Conservation (phyloP, 352 stramenopile genomes). For the Globisporangium takayamanum region DNA sequence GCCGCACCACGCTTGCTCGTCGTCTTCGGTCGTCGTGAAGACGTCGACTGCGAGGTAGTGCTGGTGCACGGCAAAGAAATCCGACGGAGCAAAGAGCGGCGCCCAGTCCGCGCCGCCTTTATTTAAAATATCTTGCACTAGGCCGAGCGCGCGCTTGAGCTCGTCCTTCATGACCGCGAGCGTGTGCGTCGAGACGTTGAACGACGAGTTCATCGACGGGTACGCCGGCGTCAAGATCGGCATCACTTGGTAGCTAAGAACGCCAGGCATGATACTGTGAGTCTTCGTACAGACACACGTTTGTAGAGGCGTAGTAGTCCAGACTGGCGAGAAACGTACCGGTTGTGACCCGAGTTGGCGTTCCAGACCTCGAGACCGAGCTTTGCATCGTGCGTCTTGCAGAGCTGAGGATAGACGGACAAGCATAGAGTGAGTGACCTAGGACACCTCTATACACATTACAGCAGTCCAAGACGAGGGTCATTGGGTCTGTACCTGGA, state of each 20-base stretch:
- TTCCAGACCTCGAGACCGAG: slow-evolving; percentile 88
- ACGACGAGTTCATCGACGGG: slow-evolving; percentile 98
- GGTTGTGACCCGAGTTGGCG: slow-evolving; percentile 78
- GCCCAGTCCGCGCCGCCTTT: slow-evolving; percentile 79
- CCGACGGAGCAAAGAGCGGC: slow-evolving; percentile 70
- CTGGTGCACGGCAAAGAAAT: slow-evolving; percentile 87
- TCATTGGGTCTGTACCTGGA: slow-evolving; percentile 47
- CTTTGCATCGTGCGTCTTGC: slow-evolving; percentile 83
- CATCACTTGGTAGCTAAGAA: slow-evolving; percentile 91
- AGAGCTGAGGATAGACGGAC: slow-evolving; percentile 62
- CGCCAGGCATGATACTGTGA: background rate
- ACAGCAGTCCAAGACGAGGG: background rate
- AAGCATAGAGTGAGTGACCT: slow-evolving; percentile 7
- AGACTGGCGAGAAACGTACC: slow-evolving; percentile 15
- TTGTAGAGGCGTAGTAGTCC: background rate
- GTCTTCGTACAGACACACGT: slow-evolving; percentile 1
- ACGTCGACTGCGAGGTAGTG: slow-evolving; percentile 92
- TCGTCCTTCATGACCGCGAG: slow-evolving; percentile 94
- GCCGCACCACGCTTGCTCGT: slow-evolving; percentile 91
- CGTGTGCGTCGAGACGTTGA: slow-evolving; percentile 95
- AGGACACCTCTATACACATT: background rate
- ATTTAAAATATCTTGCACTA: slow-evolving; percentile 82
- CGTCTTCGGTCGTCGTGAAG: slow-evolving; percentile 80
- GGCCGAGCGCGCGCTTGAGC: slow-evolving; percentile 70
- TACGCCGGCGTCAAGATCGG: slow-evolving; percentile 98